Evolutionary conservation across 2,329 filamentous ascomycete species (phyloP).

Genomic region (Pseudogymnoascus pannorum): DNA sequence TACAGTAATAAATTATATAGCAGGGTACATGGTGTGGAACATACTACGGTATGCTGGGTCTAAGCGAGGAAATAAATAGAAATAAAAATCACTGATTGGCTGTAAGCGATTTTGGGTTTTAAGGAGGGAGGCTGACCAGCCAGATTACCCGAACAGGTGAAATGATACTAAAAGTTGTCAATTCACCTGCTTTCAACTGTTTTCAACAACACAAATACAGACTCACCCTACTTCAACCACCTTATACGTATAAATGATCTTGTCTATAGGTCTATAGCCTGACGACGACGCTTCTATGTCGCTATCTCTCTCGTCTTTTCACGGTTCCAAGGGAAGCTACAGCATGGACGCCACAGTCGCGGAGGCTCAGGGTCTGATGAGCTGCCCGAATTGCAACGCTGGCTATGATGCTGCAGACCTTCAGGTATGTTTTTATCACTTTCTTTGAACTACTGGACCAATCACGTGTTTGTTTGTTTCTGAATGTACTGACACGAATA

Average conservation of each 20-base stretch:
- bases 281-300: neutral
- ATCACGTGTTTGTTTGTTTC: neutral
- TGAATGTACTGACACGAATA: slow-evolving; percentile 18
- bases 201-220: neutral
- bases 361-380: neutral
- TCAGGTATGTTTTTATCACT: neutral
- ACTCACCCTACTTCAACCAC: neutral
- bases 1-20: neutral
- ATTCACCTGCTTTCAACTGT: neutral
- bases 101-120: neutral
- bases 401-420: neutral
- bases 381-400: neutral
- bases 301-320: neutral
- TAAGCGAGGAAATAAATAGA: slow-evolving; percentile 5
- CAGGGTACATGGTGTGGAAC: neutral
- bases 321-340: neutral
- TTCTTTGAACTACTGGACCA: neutral
- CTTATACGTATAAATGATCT: neutral
- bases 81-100: slow-evolving; percentile 6
- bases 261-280: neutral
- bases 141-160: slow-evolving; percentile 8
- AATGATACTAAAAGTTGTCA: slow-evolving; percentile 8
- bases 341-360: neutral
- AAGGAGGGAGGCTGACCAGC: slow-evolving; percentile 1
- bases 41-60: too few species aligned